These are phyloP conservation scores for Skeletonema marinoi DNA, from an alignment of 108 stramenopile genomes.

Conservation along the genomic window DNA sequence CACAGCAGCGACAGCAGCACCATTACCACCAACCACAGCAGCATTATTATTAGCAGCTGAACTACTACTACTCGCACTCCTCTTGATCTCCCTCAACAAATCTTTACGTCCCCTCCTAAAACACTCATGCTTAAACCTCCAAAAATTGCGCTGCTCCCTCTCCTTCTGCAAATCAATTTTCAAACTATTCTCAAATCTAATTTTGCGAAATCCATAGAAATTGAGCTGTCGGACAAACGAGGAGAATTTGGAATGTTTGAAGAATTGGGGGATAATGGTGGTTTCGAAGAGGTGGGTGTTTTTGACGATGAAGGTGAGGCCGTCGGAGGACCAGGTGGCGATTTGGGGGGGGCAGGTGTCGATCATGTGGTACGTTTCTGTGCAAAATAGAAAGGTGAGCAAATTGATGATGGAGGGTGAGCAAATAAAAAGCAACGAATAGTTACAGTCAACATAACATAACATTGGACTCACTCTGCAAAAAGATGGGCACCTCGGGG, in stretches of 20 bases:
- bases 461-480: slow-evolving; percentile 31
- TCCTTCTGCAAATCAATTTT: slow-evolving; percentile 76
- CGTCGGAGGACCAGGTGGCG: slow-evolving; percentile 42
- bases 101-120: slow-evolving; percentile 76
- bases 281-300: slow-evolving; percentile 71
- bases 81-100: slow-evolving; percentile 76
- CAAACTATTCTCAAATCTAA: slow-evolving; percentile 67
- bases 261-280: slow-evolving; percentile 90
- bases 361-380: slow-evolving; percentile 89
- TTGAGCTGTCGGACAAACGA: slow-evolving; percentile 92
- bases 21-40: no score
- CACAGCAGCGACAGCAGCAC: neutral
- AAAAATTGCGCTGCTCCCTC: slow-evolving; percentile 70
- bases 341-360: slow-evolving; percentile 73
- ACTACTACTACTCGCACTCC: slow-evolving; percentile 30
- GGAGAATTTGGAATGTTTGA: slow-evolving; percentile 93
- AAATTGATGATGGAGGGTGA: neutral
- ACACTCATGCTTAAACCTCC: slow-evolving; percentile 84
- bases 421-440: neutral
- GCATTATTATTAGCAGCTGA: neutral
- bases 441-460: neutral
- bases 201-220: slow-evolving; percentile 90
- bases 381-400: slow-evolving; percentile 3
- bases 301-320: slow-evolving; percentile 82
- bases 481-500: slow-evolving; percentile 44